phyloP scores from a whole-genome alignment of 495 filamentous ascomycete species.

The Penicillium canescens region DNA sequence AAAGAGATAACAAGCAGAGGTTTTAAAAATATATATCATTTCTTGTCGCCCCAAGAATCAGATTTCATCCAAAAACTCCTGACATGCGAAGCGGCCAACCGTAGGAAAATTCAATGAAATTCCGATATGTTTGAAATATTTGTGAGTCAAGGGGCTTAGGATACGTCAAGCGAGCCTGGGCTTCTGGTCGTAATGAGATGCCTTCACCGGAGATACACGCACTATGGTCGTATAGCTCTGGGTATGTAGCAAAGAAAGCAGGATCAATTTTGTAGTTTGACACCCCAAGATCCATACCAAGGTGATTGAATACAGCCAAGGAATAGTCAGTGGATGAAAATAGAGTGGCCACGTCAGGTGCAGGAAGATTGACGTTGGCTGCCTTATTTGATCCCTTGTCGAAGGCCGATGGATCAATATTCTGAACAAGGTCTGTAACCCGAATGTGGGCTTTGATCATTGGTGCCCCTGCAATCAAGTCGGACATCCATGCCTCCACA shows the following conservation, averaged over 20 bases:
- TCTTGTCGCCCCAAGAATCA: no score
- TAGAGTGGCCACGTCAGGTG: conserved; percentile 5
- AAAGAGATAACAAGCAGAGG: no score
- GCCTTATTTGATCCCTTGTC: no score
- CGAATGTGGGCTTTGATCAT: conserved; percentile 7
- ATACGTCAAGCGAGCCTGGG: conserved; percentile 5
- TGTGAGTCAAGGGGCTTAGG: conserved; percentile 6
- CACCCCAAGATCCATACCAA: conserved; percentile 7
- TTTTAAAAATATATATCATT: no score
- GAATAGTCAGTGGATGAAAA: conserved; percentile 3
- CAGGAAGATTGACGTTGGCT: conserved; percentile 2
- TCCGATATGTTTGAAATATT: conserved; percentile 9
- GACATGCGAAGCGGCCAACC: no score
- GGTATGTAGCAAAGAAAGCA: conserved; percentile 9
- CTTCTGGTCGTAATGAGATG: conserved; percentile 5
- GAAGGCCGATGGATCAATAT: not conserved
- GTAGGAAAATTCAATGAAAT: conserved; percentile 5
- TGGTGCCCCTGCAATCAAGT: conserved; percentile 5
- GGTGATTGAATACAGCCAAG: conserved; percentile 3
- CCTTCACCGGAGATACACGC: not conserved
- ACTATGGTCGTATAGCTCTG: conserved; percentile 11
- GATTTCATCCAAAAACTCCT: no score
- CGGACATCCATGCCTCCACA: conserved; percentile 11
- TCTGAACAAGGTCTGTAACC: conserved; percentile 7
- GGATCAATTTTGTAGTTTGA: conserved; percentile 13